Base-by-base conservation (phyloP, 1,284 basidiomycete genomes). In the Apiotrichum brassicae region DNA sequence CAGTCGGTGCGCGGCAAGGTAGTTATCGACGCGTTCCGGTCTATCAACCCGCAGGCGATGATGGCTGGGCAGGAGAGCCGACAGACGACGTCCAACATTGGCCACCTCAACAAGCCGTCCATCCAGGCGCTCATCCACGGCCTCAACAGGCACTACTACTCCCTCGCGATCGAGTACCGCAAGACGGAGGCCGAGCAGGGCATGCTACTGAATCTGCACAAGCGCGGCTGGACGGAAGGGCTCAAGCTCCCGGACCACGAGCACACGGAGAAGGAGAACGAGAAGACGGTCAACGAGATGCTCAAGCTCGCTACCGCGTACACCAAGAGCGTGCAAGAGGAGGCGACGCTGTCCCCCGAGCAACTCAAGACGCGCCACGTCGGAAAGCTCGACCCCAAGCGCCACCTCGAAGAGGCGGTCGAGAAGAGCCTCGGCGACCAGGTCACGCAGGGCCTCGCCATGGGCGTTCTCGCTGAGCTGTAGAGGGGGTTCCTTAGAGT, bases 1-100 rank as follows among this genome's bases (percentile, higher is more conserved):
- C 95, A 99, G 75, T 97, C 93, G 24, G 95, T 99, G 63, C 93
- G 97, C 71, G 91, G 91, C 49, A 93, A 93, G 72, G 95, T 99
- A 39, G 95, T 99, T 52, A 97, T 98, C 60, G 95, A 99, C 75
- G 95, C 95, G 7, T 99, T 99, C 81, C 86, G 95, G 55, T 84
- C 91, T 38, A 97, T 97, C 75, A 86, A 86, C 68, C 87, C 92
- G 28, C 83, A 87, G 61, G 80, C 83, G 40, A 83, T 94, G 57
- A 71, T 77, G 66, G 74, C 88, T 61, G 93, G 95, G 49, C 86
- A 91, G 56, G 95, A 99, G 75, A 89, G 92, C 16, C 82, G 95
- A 25, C 95, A 98, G 73, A 97, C 92, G 46, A 99, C 95, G 13
- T 92, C 88, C 36, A 99, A 99, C 71, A 93, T 98, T 54, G 95